Percentiles rank a stretch among this genome's conserved stretches.
Evolutionary conservation across 2,329 filamentous ascomycete species (phyloP).

Genomic region (Colletotrichum acutatum): DNA sequence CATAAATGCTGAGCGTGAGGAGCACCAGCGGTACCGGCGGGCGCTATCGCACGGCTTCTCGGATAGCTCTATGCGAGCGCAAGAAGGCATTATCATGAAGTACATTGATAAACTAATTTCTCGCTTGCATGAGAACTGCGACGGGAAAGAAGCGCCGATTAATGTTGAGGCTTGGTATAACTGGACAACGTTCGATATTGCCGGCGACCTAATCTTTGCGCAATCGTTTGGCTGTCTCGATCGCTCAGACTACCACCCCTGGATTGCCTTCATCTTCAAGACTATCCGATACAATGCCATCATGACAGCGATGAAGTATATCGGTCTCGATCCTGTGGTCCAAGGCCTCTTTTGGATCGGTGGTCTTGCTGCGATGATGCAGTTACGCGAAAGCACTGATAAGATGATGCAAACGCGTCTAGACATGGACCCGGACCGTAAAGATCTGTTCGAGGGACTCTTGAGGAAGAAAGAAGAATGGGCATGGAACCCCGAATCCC

Average conservation of each 20-base stretch:
- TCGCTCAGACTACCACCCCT: slow-evolving; percentile 39
- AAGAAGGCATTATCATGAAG: slow-evolving; percentile 42
- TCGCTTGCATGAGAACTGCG: slow-evolving; percentile 16
- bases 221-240: slow-evolving; percentile 43
- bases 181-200: slow-evolving; percentile 39
- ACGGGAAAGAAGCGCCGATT: background rate
- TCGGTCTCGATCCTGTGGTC: background rate
- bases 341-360: slow-evolving; percentile 10
- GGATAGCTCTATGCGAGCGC: slow-evolving; percentile 43
- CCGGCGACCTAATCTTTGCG: slow-evolving; percentile 45
- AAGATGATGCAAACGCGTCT: slow-evolving; percentile 14
- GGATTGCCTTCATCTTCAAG: slow-evolving; percentile 40
- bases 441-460: slow-evolving; percentile 35
- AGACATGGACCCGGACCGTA: slow-evolving; percentile 1
- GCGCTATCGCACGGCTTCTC: slow-evolving; percentile 44
- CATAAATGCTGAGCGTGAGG: slow-evolving; percentile 21
- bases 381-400: background rate
- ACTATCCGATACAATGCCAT: slow-evolving; percentile 4
- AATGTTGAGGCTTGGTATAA: slow-evolving; percentile 28
- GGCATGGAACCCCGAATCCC: background rate
- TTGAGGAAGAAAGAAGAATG: slow-evolving; percentile 30
- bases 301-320: slow-evolving; percentile 17
- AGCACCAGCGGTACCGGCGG: slow-evolving; percentile 40
- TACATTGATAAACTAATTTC: slow-evolving; percentile 41
- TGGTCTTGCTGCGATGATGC: background rate